Base-by-base conservation (phyloP, 2,329 filamentous ascomycete genomes). In the Aspergillus aculeatinus region DNA sequence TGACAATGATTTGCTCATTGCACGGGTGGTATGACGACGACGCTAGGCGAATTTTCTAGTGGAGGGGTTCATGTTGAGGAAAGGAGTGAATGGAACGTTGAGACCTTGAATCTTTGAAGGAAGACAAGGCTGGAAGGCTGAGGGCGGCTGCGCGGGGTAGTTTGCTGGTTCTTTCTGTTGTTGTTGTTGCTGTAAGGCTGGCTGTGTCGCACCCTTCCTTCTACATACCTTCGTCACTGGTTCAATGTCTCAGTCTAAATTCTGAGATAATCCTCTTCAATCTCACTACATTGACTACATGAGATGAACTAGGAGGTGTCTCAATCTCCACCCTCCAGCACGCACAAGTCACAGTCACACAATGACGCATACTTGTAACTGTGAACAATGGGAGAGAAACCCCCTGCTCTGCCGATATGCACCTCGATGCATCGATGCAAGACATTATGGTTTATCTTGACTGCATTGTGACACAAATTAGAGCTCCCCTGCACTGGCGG, bases 1-100 rank as follows among this genome's bases (percentile, higher is more conserved):
- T 1, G 63, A 62, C 11, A 63, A 16, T 48, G 53, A 42, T 31
- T 60, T 33, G 31, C 33, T 44, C 64, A 66, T 66, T 19, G 31
- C 42, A 25, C 53, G 50, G 12, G 29, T 11, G 10, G 35, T 49
- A 0, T 23, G 23, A 33, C 51, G 16, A 55, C 25, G 1, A 53
- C 9, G 33, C 33, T 35, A 35, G 9, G 57, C 16, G 6, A 9
- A 16, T 7, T 10, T 7, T 9, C 9, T 5, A 44, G 16, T 3
- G n/a, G 6, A 44, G 16, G 1, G 2, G 1, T 16, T 35, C 3
- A 4, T 19, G 0, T 16, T 7, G 39, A 19, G 39, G 6, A 44
- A 44, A 9, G 39, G 14, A 44, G 14, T 14, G 23, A 23, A 23
- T 23, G 23, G 23, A 12, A 35, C 14, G 5, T 5, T 35, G 33